Evolutionary conservation across 2,329 filamentous ascomycete species (phyloP), one percentile per base, ranked within the genome.

Genomic region (Bipolaris gigantea): DNA sequence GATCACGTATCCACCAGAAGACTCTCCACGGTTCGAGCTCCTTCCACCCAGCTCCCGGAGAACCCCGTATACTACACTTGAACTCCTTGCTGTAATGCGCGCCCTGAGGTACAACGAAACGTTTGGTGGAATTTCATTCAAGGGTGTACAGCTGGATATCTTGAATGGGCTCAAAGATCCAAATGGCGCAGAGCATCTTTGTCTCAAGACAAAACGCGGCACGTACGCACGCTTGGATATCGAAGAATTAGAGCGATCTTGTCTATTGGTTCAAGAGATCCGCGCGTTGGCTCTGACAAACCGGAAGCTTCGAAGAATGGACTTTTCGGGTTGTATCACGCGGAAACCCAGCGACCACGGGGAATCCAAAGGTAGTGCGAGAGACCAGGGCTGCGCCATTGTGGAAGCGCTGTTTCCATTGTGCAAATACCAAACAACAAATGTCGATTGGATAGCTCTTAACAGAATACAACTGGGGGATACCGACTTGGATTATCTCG

Each of bases 381-480:
- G 81, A 60, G 85, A 88, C 64, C 79, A 83, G 5, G 87, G 87
- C 1, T 89, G 86, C 65, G 87, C 85, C 36, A 85, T 90, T 44
- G 84, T 87, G 16, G 86, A 88, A 67, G 87, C 86, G 2, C 76
- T 90, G 5, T 85, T 88, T 61, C 85, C 87, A 1, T 75, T 89
- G 5, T 89, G 85, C 72, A 84, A 84, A 58, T 81, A 83, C 56
- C 83, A 87, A 62, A 79, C 85, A 21, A 89, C 87, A 0, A 87
- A 85, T 62, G 83, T 89, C 16, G 85, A 88, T 67, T 90, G 87
- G 87, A 82, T 90, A 48, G 80, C 83, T 19, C 73, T 90, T 54
- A 89, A 85, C 56, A 85, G 85, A 11, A 87, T 89, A 56, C 81
- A 83, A 55, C 80, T 90, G n/a, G 86, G 85, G 36, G 87, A 90